phyloP scores from a whole-genome alignment of 495 filamentous ascomycete genomes.

The Lichenothelia convexa region DNA sequence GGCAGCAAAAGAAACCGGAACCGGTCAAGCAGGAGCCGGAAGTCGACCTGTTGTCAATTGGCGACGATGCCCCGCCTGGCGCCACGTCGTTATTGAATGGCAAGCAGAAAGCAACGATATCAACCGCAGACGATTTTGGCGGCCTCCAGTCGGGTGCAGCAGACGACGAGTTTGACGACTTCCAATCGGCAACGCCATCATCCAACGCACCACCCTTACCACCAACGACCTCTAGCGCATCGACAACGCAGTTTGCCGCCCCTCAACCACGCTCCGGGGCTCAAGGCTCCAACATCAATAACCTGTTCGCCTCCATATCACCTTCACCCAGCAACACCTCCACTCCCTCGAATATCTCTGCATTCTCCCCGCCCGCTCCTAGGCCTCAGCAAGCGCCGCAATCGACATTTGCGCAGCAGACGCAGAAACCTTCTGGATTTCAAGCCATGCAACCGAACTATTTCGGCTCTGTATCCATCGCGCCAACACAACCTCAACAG shows the following conservation, averaged over 20 bases:
- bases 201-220: slow-evolving; percentile 18
- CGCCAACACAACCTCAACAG: slow-evolving; percentile 14
- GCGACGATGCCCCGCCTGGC: slow-evolving; percentile 45
- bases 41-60: slow-evolving; percentile 71
- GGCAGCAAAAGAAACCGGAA: slow-evolving; percentile 35
- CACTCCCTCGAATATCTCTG: slow-evolving; percentile 27
- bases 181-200: slow-evolving; percentile 69
- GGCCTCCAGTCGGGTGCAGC: slow-evolving; percentile 30
- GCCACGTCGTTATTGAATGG: slow-evolving; percentile 30
- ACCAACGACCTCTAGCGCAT: slow-evolving; percentile 42
- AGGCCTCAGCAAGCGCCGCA: too few relatives aligned
- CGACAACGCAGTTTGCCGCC: slow-evolving; percentile 51
- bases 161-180: slow-evolving; percentile 96
- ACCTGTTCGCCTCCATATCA: slow-evolving; percentile 66
- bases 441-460: slow-evolving; percentile 78
- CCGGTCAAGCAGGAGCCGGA: slow-evolving; percentile 70
- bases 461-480: slow-evolving; percentile 58
- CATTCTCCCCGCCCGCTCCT: slow-evolving; percentile 35
- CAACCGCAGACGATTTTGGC: slow-evolving; percentile 33
- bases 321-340: slow-evolving; percentile 39
- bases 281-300: slow-evolving; percentile 59
- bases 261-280: slow-evolving; percentile 69
- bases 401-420: slow-evolving; percentile 28
- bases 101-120: slow-evolving; percentile 27
- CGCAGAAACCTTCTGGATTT: slow-evolving; percentile 45